Conservation (phyloP, 352 stramenopile species). For the Globisporangium mamillatum region DNA sequence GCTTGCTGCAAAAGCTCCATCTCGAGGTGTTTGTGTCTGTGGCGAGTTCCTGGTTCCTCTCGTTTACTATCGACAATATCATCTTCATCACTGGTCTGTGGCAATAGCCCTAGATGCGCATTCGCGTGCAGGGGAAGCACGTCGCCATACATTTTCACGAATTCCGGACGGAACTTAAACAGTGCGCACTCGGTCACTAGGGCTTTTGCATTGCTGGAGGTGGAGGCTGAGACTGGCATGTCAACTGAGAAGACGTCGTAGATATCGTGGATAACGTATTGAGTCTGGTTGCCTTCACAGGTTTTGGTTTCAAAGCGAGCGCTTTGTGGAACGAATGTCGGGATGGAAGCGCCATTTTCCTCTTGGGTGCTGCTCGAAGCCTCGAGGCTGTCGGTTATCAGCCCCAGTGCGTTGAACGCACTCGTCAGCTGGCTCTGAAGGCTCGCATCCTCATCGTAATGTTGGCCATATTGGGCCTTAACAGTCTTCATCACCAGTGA, state of each 20-base stretch:
- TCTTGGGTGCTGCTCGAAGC: neutral
- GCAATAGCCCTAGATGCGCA: constrained; percentile 9
- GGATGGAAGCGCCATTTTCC: neutral
- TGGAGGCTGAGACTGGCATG: constrained; percentile 11
- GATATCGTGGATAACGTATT: constrained; percentile 25
- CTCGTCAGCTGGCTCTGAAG: constrained; percentile 18
- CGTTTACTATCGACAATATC: neutral
- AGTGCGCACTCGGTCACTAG: constrained; percentile 16
- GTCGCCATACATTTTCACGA: constrained; percentile 36
- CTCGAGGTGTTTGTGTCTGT: constrained; percentile 21
- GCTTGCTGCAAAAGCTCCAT: constrained; percentile 34
- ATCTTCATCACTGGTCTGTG: neutral
- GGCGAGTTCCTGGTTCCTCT: neutral
- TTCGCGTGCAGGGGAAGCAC: constrained; percentile 40
- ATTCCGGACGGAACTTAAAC: constrained; percentile 50
- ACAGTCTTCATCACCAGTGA: neutral
- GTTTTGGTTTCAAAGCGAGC: constrained; percentile 11
- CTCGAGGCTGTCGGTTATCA: constrained; percentile 33
- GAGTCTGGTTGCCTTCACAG: neutral
- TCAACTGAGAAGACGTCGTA: constrained; percentile 34
- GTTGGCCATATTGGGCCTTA: neutral
- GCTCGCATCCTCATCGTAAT: neutral
- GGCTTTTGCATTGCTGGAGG: constrained; percentile 13
- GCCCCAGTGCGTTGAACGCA: constrained; percentile 28
- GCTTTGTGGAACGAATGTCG: constrained; percentile 2